Evolutionary conservation across 768 basidiomycete species (phyloP).

Genomic region (Mycena galericulata): DNA sequence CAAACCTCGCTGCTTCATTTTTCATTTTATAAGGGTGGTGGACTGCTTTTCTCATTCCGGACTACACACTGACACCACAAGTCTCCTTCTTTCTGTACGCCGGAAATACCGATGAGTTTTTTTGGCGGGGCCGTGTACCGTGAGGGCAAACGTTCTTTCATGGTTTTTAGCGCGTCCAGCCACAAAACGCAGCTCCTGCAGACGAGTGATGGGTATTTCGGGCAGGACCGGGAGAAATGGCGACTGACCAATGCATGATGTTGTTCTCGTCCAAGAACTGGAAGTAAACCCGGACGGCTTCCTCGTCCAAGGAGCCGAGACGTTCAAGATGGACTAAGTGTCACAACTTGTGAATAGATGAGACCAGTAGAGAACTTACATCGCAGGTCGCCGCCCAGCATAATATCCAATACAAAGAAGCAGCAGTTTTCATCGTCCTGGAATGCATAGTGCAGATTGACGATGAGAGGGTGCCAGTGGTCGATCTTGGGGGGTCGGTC

Average conservation of each 20-base stretch:
- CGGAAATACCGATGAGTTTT: too few species aligned
- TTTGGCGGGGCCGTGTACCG: too few species aligned
- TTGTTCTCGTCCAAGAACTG: constrained; percentile 91
- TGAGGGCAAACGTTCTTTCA: too few species aligned
- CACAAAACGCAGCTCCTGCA: too few species aligned
- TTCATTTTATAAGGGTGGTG: too few species aligned
- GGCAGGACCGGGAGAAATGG: constrained; percentile 37
- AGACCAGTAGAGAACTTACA: constrained; percentile 64
- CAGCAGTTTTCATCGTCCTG: constrained; percentile 99
- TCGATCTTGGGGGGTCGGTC: constrained; percentile 74
- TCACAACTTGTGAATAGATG: constrained; percentile 24
- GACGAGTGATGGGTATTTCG: constrained; percentile 29
- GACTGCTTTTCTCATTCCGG: too few species aligned
- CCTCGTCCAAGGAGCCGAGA: constrained; percentile 78
- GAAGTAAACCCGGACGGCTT: constrained; percentile 87
- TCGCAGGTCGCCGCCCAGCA: constrained; percentile 95
- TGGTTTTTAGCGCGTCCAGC: too few species aligned
- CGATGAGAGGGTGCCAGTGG: constrained; percentile 94
- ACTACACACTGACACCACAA: too few species aligned
- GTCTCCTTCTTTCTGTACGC: too few species aligned
- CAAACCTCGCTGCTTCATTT: too few species aligned
- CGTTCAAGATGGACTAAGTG: constrained; percentile 88
- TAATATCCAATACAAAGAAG: constrained; percentile 97
- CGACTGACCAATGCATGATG: constrained; percentile 93
- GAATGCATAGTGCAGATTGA: constrained; percentile 96